Base-by-base conservation (phyloP, 495 filamentous ascomycete species). In the Cryomyces minteri region DNA sequence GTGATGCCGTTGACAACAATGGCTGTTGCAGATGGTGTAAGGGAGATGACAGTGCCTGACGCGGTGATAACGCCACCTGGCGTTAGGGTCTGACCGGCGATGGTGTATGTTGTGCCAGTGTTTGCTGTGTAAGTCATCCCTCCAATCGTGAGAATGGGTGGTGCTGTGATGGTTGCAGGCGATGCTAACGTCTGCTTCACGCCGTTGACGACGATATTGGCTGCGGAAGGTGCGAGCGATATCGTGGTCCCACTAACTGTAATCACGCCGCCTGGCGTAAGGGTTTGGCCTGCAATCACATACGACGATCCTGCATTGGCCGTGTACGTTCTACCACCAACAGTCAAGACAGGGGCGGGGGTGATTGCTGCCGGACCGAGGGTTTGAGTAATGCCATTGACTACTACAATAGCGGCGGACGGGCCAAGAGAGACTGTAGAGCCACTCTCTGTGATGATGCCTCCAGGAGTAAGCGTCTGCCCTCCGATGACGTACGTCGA, bases 11-110 rank as follows among this genome's bases (percentile, higher is more conserved):
- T 58, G 31, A 63, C 44, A 8, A 63, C 48, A 8, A 63, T 41
- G 0, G 49, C 48, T 5, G 53, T 54, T 0, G 54, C 62, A 12
- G 49, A 41, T 4, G 53, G 31, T 11, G 50, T 48, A 3, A 64
- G 47, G 5, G 45, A 51, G 45, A 58, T 60, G 7, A 56, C 58
- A 8, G 59, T 54, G 14, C 62, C 62, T 6, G 40, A 43, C 2
- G 60, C 48, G 2, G 54, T 60, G 32, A 62, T 53, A 6, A 51
- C 48, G 12, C 55, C 58, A 4, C 61, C 61, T 8, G 62, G 58
- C 2, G 50, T 58, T 28, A 64, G 50, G 5, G 56, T 57, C 30
- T 44, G 51, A 18, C 58, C 60, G 1, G 37, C 56, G 12, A 62
- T 50, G 8, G 50, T 46, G 43, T 54, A 62, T 9, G 58, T 55